phyloP scores from a whole-genome alignment of 1,139 yeast species.

The Magnusiomyces clavatus region DNA sequence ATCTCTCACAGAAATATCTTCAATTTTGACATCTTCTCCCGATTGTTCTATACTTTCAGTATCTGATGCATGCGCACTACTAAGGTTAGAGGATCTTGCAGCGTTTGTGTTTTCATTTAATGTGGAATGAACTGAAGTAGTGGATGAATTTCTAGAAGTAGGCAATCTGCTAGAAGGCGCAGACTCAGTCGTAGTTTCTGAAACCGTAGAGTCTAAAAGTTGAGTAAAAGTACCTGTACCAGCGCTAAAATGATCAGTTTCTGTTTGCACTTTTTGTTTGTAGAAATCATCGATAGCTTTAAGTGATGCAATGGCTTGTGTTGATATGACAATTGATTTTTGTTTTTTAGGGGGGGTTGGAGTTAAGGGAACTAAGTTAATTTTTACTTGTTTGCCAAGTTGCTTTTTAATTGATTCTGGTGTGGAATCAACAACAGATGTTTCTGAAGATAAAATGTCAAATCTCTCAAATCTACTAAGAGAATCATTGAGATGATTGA shows the following conservation, averaged over 20 bases:
- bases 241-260: slow-evolving; percentile 14
- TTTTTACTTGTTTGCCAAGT: slow-evolving; percentile 64
- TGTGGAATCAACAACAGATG: slow-evolving; percentile 22
- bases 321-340: slow-evolving; percentile 39
- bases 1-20: slow-evolving; percentile 3
- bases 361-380: slow-evolving; percentile 38
- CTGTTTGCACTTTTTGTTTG: slow-evolving; percentile 18
- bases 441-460: slow-evolving; percentile 57
- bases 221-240: not conserved
- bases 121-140: not conserved
- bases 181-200: not conserved
- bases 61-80: slow-evolving; percentile 12
- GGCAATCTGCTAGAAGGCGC: not conserved
- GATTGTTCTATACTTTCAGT: slow-evolving; percentile 17
- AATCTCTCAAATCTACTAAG: slow-evolving; percentile 70
- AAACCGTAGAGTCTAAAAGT: not conserved
- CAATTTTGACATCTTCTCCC: slow-evolving; percentile 13
- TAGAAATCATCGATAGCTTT: slow-evolving; percentile 57
- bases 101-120: not conserved
- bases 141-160: not conserved
- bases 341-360: slow-evolving; percentile 1
- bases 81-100: not conserved
- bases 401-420: slow-evolving; percentile 36
- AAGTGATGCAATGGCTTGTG: slow-evolving; percentile 89
- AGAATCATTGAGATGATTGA: slow-evolving; percentile 62